Base-by-base conservation (phyloP, 2,329 filamentous ascomycete genomes). In the Scytalidium sp. region DNA sequence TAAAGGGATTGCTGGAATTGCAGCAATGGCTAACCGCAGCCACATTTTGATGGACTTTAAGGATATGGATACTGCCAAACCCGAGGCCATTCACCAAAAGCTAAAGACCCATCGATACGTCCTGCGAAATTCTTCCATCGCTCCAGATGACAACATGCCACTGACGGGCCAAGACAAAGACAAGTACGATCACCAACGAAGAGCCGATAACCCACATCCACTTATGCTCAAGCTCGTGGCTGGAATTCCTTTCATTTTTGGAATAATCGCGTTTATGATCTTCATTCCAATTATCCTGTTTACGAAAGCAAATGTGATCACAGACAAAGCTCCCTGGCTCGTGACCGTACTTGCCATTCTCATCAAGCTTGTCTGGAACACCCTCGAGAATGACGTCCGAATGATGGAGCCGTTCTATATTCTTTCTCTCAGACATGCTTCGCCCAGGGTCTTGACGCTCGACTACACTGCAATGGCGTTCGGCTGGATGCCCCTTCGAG, bases 341-440 rank as follows among this genome's bases (percentile, higher is more conserved):
- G 69, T 88, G 25, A 90, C 87, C 0, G 75, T 77, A 2, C 61
- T 88, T 6, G 83, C 85, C 1, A 84, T 88, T 19, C 67, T 75
- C 50, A 77, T 90, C 59, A 88, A 88, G 65, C 74, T 89, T 19
- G 71, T 77, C 42, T 90, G 85, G 86, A 78, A 78, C 52, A 79
- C 81, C 3, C 73, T 90, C 53, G 87, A 90, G 60, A 84, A 80
- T 49, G 79, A 83, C 21, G 76, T 89, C 43, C 83, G 86, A 40
- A 84, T 89, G 76, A 81, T 89, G 66, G 85, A 90, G 64, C 87
- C 87, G 2, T 90, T 87, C 61, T 88, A 85, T 62, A 80, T 88
- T 51, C 77, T 90, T 2, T 85, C 81, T 13, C 74, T 74, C 46
- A 78, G 87, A 3, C 80, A 86, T 55, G 85, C 86, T 3, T 79